Percentiles rank a stretch among this genome's conserved stretches.
Evolutionary conservation across 202 grass and related monocot species (phyloP).

Genomic region (Elaeis oleifera): DNA sequence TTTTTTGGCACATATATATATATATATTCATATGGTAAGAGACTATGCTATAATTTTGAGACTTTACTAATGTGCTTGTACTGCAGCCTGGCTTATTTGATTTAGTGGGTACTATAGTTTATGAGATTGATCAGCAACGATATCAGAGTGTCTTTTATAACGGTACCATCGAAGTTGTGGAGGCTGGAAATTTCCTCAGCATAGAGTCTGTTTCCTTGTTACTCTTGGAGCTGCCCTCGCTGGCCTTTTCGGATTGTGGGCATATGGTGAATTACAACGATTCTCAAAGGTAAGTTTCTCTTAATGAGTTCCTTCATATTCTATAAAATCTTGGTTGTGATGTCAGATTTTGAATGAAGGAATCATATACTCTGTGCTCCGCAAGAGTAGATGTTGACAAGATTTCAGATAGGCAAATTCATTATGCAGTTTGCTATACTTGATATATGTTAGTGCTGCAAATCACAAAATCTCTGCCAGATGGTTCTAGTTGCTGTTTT

Average conservation of each 20-base stretch:
- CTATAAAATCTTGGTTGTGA: not conserved
- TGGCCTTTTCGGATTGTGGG: conserved; percentile 74
- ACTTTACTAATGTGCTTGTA: conserved; percentile 2
- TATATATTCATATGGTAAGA: too few species aligned
- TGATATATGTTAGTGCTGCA: too few species aligned
- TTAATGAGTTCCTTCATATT: not conserved
- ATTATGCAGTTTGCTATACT: too few species aligned
- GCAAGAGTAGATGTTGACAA: too few species aligned
- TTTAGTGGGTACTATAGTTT: conserved; percentile 84
- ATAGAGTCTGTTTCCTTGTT: conserved; percentile 91
- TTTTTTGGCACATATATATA: too few species aligned
- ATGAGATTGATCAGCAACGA: conserved; percentile 84
- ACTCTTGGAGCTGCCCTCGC: conserved; percentile 74
- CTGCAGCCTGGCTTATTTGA: conserved; percentile 92
- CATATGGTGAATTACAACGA: conserved; percentile 87
- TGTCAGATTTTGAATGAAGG: not conserved
- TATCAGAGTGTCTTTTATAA: conserved; percentile 93
- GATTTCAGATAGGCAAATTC: too few species aligned
- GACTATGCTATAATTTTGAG: not conserved
- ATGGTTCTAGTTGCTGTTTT: too few species aligned
- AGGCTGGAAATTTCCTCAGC: conserved; percentile 69
- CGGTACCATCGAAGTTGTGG: conserved; percentile 82
- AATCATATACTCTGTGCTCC: too few species aligned
- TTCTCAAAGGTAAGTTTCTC: conserved; percentile 70
- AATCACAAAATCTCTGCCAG: too few species aligned